Conservation (phyloP, 768 basidiomycete genomes). For the Serendipita indica region DNA sequence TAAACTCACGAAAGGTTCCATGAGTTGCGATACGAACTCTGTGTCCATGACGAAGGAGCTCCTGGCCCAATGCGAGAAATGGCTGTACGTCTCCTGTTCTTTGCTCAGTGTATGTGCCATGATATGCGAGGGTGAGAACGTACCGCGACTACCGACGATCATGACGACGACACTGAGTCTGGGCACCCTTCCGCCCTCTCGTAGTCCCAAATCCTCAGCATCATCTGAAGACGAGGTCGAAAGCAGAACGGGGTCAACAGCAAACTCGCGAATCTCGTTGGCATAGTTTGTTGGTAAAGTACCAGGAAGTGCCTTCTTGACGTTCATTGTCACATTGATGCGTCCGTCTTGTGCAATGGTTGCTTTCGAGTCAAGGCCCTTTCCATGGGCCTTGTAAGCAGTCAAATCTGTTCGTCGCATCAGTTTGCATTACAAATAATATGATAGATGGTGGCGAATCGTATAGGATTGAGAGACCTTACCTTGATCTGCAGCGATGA, state of each 20-base stretch:
- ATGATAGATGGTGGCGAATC: too few relatives aligned
- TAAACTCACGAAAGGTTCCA: slow-evolving; percentile 41
- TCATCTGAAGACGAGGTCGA: too few relatives aligned
- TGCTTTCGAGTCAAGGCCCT: slow-evolving; percentile 31
- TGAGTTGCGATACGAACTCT: slow-evolving; percentile 49
- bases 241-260: slow-evolving; percentile 24
- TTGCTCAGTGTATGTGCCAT: not conserved
- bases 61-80: slow-evolving; percentile 42
- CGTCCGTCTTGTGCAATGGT: slow-evolving; percentile 32
- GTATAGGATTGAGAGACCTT: too few relatives aligned
- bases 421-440: too few relatives aligned
- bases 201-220: not conserved
- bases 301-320: slow-evolving; percentile 37
- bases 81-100: slow-evolving; percentile 47
- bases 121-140: slow-evolving; percentile 11
- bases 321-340: slow-evolving; percentile 33
- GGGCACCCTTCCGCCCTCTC: slow-evolving; percentile 12
- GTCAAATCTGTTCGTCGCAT: too few relatives aligned
- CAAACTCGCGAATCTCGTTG: slow-evolving; percentile 35
- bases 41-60: slow-evolving; percentile 36
- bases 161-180: slow-evolving; percentile 45
- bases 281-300: slow-evolving; percentile 34
- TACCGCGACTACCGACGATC: slow-evolving; percentile 52
- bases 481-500: too few relatives aligned
- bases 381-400: too few relatives aligned